A percentile compares a stretch with the other conserved stretches of the same genome.
These are phyloP conservation scores for Brasenia schreberi DNA, from an alignment of 164 flowering plant genomes.

Conservation along the genomic window DNA sequence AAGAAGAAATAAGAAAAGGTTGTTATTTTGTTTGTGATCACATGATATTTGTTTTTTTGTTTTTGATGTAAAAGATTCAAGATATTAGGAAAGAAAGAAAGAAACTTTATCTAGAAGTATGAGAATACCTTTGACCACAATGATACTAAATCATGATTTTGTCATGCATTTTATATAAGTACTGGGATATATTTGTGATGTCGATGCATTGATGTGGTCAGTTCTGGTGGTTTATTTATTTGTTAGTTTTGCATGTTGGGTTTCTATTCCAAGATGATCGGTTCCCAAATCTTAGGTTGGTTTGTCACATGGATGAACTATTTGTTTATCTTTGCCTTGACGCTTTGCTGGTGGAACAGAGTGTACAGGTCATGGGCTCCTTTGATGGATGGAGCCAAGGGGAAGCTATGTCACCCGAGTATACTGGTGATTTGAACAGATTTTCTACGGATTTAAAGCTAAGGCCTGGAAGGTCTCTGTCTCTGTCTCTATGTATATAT, in stretches of 20 bases:
- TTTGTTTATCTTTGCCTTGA: not conserved
- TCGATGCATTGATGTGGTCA: too few relatives aligned
- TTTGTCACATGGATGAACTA: not conserved
- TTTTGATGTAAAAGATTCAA: too few relatives aligned
- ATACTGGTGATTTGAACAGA: constrained; percentile 47
- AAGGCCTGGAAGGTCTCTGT: constrained; percentile 73
- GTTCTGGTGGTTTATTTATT: too few relatives aligned
- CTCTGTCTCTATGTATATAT: not conserved
- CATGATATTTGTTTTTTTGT: too few relatives aligned
- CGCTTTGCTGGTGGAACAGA: constrained; percentile 21
- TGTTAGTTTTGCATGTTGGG: not conserved
- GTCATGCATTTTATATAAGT: too few relatives aligned
- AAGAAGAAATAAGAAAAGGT: too few relatives aligned
- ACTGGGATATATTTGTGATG: too few relatives aligned
- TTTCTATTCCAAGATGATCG: not conserved
- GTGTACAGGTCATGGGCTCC: constrained; percentile 88
- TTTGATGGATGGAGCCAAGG: constrained; percentile 97
- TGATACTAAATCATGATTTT: too few relatives aligned
- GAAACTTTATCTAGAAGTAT: too few relatives aligned
- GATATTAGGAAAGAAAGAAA: too few relatives aligned
- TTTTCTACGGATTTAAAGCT: constrained; percentile 75
- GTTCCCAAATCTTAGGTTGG: not conserved
- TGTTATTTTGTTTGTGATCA: too few relatives aligned
- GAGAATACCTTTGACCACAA: too few relatives aligned
- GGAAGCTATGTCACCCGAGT: constrained; percentile 76